Evolutionary conservation across 2,329 filamentous ascomycete genomes (phyloP).

Genomic region (Lachnellula cervina): DNA sequence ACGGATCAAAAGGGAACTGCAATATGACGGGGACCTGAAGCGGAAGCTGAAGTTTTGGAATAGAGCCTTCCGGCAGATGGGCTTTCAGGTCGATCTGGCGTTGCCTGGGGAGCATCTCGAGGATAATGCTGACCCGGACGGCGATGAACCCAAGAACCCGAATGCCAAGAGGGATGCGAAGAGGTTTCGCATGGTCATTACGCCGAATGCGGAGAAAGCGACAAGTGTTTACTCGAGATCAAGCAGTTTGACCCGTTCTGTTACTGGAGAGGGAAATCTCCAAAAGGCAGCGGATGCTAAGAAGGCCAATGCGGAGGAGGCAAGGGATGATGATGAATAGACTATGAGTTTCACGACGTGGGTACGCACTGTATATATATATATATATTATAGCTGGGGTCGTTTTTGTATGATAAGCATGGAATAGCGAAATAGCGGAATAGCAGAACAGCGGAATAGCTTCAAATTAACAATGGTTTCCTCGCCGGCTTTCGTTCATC

Average conservation of each 20-base stretch:
- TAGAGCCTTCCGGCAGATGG: constrained; percentile 3
- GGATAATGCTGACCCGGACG: constrained; percentile 9
- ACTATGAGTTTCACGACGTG: neutral
- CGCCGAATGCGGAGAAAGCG: constrained; percentile 21
- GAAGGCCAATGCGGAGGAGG: neutral
- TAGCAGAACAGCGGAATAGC: too few species aligned
- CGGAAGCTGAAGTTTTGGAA: constrained; percentile 21
- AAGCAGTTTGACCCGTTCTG: constrained; percentile 21
- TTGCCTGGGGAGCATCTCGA: constrained; percentile 15
- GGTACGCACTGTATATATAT: too few species aligned
- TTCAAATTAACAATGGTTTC: too few species aligned
- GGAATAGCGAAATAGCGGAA: too few species aligned
- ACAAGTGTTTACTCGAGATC: constrained; percentile 19
- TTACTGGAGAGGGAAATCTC: constrained; percentile 13
- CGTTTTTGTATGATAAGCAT: too few species aligned
- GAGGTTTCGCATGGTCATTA: constrained; percentile 22
- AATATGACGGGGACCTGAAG: constrained; percentile 21
- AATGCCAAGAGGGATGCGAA: constrained; percentile 16
- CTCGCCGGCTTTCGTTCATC: too few species aligned
- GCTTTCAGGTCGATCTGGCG: constrained; percentile 19
- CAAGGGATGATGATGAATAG: neutral
- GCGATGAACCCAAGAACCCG: constrained; percentile 15
- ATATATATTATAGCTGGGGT: too few species aligned
- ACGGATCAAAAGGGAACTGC: constrained; percentile 19
- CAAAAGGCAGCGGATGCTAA: neutral